A percentile compares a stretch with the other conserved stretches of the same genome.
phyloP scores from a whole-genome alignment of 352 stramenopile species.

The Pythium scleroteichum region DNA sequence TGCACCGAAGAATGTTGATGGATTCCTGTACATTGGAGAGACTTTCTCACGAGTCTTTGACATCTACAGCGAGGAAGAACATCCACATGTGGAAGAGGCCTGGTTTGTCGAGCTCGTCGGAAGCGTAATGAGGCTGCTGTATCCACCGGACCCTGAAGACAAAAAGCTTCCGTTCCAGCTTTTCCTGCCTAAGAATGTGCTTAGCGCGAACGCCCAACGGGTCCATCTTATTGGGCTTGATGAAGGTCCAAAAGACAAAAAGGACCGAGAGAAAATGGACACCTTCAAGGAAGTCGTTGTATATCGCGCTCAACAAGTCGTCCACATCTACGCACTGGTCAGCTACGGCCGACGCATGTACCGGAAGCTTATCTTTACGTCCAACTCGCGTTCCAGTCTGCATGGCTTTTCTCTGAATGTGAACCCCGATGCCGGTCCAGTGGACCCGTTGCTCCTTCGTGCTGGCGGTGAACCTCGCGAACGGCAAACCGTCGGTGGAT shows the following conservation, averaged over 20 bases:
- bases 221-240: constrained; percentile 72
- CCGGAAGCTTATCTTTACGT: constrained; percentile 97
- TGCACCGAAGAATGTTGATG: constrained; percentile 34
- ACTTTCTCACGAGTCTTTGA: constrained; percentile 74
- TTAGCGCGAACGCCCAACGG: constrained; percentile 41
- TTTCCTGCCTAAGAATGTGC: constrained; percentile 62
- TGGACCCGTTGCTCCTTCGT: constrained; percentile 60
- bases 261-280: constrained; percentile 68
- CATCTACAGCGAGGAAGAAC: constrained; percentile 80
- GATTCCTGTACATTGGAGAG: constrained; percentile 61
- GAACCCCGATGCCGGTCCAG: constrained; percentile 55
- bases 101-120: constrained; percentile 80
- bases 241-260: constrained; percentile 69
- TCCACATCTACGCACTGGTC: constrained; percentile 97
- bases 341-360: constrained; percentile 96
- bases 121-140: constrained; percentile 58
- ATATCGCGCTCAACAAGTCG: constrained; percentile 87
- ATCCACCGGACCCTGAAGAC: constrained; percentile 70
- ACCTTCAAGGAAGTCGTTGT: constrained; percentile 99
- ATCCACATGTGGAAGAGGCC: constrained; percentile 56
- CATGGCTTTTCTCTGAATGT: constrained; percentile 89
- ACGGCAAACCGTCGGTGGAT: constrained; percentile 62
- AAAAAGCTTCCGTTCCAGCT: constrained; percentile 82
- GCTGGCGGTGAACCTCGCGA: constrained; percentile 70
- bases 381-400: constrained; percentile 92